Base-by-base conservation (phyloP, 2,329 filamentous ascomycete genomes). In the Rutstroemia sydowiana region DNA sequence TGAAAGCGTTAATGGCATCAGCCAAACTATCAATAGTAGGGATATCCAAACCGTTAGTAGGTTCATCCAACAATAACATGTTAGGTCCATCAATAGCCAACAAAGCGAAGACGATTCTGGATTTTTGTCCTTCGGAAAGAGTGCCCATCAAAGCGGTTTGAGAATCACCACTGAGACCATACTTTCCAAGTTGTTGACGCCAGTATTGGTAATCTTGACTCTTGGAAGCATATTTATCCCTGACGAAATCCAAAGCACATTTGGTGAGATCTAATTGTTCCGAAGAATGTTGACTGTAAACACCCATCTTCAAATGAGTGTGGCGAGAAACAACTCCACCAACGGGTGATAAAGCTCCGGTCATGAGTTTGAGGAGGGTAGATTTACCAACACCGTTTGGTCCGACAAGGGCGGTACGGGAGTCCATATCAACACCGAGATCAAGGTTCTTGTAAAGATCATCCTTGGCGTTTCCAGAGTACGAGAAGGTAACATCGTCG, bases 301-400 rank as follows among this genome's bases (percentile, higher is more conserved):
- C 79, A 68, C 93, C 93, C 56, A 98, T 84, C 81, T 97, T 98
- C 77, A 98, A 81, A 75, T 98, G 93, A 51, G 93, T 97, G 78
- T 98, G 95, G 58, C 91, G 85, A 61, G 84, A 87, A 60, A 98
- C 89, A 56, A 78, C 75, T 62, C 93, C 93, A 52, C 74, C 75
- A 40, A 88, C 95, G 41, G 93, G 87, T 30, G 84, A 90, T 49
- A 97, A 82, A 75, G 93, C 90, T 71, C 90, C 91, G 13, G 92
- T 97, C 88, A 98, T 97, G 62, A 98, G 83, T 62, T 88, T 87
- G 58, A 98, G 84, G 53, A 97, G 80, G 13, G 93, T 97, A 21
- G 93, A 97, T 78, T 98, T 98, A 71, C 93, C 93, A 54, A 97
- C 93, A 90, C 93, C 93, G 73, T 97, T 97, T 69, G 93, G 93